These are phyloP conservation scores for Tetracladium marchalianum DNA, from an alignment of 495 filamentous ascomycete genomes.

Conservation along the genomic window DNA sequence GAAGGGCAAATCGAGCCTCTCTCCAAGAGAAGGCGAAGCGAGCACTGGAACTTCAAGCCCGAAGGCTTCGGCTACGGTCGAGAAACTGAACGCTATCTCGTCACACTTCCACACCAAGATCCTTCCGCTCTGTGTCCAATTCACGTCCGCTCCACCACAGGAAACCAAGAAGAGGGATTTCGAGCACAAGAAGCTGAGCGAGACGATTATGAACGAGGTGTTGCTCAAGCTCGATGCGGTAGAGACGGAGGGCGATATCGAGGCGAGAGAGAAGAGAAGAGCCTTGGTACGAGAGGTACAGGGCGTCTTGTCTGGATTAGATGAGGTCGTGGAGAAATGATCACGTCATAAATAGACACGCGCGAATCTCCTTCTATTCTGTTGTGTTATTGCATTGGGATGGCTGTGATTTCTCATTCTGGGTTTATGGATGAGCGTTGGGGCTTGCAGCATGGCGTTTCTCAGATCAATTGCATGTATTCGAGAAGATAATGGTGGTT, in stretches of 20 bases:
- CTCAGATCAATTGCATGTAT: background rate
- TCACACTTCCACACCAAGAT: conserved; percentile 56
- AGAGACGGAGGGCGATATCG: conserved; percentile 57
- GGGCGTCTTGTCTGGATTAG: conserved; percentile 50
- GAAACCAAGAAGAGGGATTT: conserved; percentile 64
- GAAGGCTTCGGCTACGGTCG: conserved; percentile 45
- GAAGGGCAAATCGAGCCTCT: conserved; percentile 15
- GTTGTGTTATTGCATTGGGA: conserved; percentile 4
- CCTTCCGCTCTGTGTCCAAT: conserved; percentile 56
- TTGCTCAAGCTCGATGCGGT: conserved; percentile 80
- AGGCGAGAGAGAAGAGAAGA: conserved; percentile 55
- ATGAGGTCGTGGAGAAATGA: conserved; percentile 25
- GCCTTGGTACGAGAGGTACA: conserved; percentile 72
- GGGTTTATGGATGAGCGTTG: background rate
- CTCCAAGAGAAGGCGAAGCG: conserved; percentile 12
- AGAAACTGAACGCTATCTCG: conserved; percentile 62
- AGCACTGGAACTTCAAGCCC: conserved; percentile 21
- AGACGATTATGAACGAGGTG: conserved; percentile 75
- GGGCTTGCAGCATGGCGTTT: conserved; percentile 6
- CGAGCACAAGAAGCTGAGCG: conserved; percentile 70
- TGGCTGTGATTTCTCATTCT: conserved; percentile 1
- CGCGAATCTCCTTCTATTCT: conserved; percentile 9
- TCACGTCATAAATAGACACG: background rate
- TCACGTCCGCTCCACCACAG: conserved; percentile 51
- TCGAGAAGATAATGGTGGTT: background rate